Conservation (phyloP, 306 rosid genomes). For the Ziziphus jujuba region DNA sequence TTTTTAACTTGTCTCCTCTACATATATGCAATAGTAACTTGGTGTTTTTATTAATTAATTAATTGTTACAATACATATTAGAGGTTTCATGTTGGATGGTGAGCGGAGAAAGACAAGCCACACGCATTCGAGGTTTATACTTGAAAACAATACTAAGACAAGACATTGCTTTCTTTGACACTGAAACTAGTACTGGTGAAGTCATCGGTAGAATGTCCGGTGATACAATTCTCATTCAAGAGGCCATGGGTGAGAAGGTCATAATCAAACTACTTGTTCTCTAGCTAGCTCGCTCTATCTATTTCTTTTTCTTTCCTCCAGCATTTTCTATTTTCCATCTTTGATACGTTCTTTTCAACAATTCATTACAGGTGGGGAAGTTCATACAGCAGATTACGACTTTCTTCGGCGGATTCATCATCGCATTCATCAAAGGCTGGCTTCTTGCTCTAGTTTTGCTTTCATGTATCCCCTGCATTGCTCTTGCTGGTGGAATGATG, state of each 20-base stretch:
- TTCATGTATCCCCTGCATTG: constrained; percentile 58
- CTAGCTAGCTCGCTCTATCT: no score
- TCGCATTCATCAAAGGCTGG: constrained; percentile 77
- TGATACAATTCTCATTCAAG: constrained; percentile 88
- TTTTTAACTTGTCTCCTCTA: not conserved
- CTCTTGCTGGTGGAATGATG: constrained; percentile 45
- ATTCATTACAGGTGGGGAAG: constrained; percentile 73
- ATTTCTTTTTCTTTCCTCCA: not conserved
- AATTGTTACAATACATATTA: constrained; percentile 4
- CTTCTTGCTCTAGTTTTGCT: constrained; percentile 59
- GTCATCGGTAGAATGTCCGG: constrained; percentile 92
- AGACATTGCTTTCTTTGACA: constrained; percentile 83
- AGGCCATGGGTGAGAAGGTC: constrained; percentile 94
- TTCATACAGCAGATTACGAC: constrained; percentile 67
- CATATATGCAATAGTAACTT: not conserved
- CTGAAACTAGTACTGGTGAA: constrained; percentile 78
- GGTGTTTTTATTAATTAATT: not conserved
- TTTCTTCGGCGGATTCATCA: constrained; percentile 67
- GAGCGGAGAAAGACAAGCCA: constrained; percentile 86
- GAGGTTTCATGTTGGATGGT: constrained; percentile 97
- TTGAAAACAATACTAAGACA: constrained; percentile 75
- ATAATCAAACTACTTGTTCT: not conserved
- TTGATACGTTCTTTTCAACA: not conserved
- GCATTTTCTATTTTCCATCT: no score
- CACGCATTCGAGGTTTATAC: constrained; percentile 74